Conservation (phyloP, 345 rosid species). For the Eucalyptus sp. region DNA sequence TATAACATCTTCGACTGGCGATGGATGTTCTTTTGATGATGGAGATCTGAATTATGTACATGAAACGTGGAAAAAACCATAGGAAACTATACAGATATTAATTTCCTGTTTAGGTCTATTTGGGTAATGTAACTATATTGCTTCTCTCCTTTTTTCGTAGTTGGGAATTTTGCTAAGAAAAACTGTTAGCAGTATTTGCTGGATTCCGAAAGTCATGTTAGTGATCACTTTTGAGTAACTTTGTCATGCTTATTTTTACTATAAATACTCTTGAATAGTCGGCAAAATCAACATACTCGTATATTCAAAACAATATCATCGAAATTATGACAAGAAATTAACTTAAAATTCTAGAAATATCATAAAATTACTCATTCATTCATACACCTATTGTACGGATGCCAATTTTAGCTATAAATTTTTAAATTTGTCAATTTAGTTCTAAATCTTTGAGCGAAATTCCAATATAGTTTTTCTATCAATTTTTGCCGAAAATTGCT, state of each 20-base stretch:
- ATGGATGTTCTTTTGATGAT: not conserved
- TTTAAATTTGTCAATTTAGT: not conserved
- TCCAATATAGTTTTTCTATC: not conserved
- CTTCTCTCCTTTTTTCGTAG: not conserved
- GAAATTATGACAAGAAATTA: not conserved
- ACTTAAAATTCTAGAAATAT: not conserved
- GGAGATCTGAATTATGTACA: not conserved
- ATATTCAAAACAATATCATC: not conserved
- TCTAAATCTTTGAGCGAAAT: fast-evolving
- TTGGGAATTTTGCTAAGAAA: not conserved
- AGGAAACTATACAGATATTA: not conserved
- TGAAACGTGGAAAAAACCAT: not conserved
- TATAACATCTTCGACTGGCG: not conserved
- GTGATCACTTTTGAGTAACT: not conserved
- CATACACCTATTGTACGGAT: not conserved
- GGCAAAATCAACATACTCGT: not conserved
- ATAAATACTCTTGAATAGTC: not conserved
- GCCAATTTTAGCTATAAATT: not conserved
- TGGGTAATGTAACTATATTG: not conserved
- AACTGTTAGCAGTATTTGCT: not conserved
- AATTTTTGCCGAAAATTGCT: fast-evolving
- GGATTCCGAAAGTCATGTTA: not conserved
- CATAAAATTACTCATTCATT: not conserved
- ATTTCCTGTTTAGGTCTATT: not conserved
- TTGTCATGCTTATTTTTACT: not conserved